Conservation (phyloP, 106 monocot genomes). For the Allium sativum region DNA sequence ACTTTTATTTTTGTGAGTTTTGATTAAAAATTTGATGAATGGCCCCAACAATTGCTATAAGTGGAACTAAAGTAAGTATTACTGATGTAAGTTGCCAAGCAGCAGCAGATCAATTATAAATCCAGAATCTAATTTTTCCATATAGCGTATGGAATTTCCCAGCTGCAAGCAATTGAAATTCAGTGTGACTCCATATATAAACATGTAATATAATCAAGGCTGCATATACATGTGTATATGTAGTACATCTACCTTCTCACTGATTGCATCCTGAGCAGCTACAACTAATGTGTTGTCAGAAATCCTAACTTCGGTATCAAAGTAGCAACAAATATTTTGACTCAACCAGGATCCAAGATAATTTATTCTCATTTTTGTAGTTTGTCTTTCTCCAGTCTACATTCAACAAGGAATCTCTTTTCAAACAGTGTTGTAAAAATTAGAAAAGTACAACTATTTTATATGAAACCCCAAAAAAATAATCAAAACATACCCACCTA, state of each 20-base stretch:
- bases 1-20: slow-evolving; percentile 64
- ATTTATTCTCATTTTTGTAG: slow-evolving; percentile 75
- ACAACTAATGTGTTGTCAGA: slow-evolving; percentile 87
- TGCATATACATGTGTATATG: background rate
- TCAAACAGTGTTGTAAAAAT: background rate
- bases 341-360: slow-evolving; percentile 68
- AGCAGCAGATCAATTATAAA: slow-evolving; percentile 76
- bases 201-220: no score
- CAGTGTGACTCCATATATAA: no score
- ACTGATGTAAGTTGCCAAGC: slow-evolving; percentile 83
- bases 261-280: slow-evolving; percentile 86
- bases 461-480: background rate
- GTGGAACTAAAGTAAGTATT: slow-evolving; percentile 69
- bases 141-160: slow-evolving; percentile 74
- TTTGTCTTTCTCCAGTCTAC: slow-evolving; percentile 95
- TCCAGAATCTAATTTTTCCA: slow-evolving; percentile 73
- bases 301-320: slow-evolving; percentile 82
- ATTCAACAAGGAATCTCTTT: slow-evolving; percentile 99
- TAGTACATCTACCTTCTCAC: slow-evolving; percentile 47
- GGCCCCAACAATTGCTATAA: slow-evolving; percentile 74
- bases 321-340: slow-evolving; percentile 82
- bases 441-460: background rate
- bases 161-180: slow-evolving; percentile 19
- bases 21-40: slow-evolving; percentile 50
- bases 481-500: slow-evolving; percentile 41